Base-by-base conservation (phyloP, 768 basidiomycete genomes). In the Calocybe cyanea region DNA sequence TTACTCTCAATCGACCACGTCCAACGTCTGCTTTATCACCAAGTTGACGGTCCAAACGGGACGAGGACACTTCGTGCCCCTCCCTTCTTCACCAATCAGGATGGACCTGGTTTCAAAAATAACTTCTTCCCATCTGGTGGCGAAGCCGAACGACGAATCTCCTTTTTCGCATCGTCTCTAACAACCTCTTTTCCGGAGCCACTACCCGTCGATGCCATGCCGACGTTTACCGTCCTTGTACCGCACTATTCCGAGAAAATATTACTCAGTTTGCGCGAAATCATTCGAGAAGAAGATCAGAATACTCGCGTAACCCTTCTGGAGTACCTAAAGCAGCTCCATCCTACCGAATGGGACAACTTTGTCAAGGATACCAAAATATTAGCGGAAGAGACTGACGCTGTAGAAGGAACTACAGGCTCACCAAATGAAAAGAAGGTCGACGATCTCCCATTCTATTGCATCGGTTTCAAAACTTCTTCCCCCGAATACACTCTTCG, bases 361-460 rank as follows among this genome's bases (percentile, higher is more conserved):
- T 99, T 99, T 60, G 96, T 99, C 56, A 93, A 94, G 73, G 96
- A 99, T 60, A 99, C 96, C 51, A 99, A 98, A 75, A 99, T 99
- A 53, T 73, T 98, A 31, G 92, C 92, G 0, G 96, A 97, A 53
- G 96, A 98, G 64, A 80, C 82, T 1, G 80, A 77, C 13, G 71
- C 68, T 9, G 62, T 71, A 45, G 81, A 81, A 38, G 81, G 81
- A 36, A 75, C 76, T 33, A 63, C 69, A 37, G 75, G 66, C 51
- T 59, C 66, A 43, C 59, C 71, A 17, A 87, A 87, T 63, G 93
- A 97, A 65, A 94, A 95, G 60, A 92, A 89, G 60, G 75, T 77
- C 2, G 92, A 98, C 54, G 96, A 99, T 68, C 76, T 99, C 33
- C 96, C 96, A 2, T 99, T 99, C 78, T 99, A 98, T 68, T 96